phyloP scores from a whole-genome alignment of 306 rosid genomes.

The Heteromeles arbutifolia region DNA sequence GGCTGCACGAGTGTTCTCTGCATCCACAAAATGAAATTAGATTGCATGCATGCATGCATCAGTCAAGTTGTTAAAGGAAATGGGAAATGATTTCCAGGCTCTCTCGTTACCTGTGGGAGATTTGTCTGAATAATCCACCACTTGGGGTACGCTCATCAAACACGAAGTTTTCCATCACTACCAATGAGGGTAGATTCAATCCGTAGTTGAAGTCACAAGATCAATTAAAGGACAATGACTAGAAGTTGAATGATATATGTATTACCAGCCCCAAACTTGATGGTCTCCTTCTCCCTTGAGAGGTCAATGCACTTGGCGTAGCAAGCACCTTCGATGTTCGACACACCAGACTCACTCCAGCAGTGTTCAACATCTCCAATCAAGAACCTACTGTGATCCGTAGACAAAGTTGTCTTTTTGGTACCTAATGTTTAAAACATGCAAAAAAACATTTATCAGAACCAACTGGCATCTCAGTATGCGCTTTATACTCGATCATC shows the following conservation, averaged over 20 bases:
- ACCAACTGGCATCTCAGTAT: not conserved
- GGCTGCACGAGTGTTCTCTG: conserved; percentile 56
- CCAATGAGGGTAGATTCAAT: not conserved
- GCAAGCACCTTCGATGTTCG: conserved; percentile 51
- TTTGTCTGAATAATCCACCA: conserved; percentile 61
- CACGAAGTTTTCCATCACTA: conserved; percentile 82
- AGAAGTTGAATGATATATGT: not conserved
- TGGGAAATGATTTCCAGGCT: too few relatives aligned
- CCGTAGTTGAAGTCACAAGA: too few relatives aligned
- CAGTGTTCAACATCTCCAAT: conserved; percentile 50
- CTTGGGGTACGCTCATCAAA: conserved; percentile 65
- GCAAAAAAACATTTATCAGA: not conserved
- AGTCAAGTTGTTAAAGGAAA: too few relatives aligned
- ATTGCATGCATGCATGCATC: too few relatives aligned
- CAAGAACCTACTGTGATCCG: conserved; percentile 39
- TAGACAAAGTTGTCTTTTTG: conserved; percentile 43
- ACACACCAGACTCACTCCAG: conserved; percentile 40
- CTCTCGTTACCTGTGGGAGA: conserved; percentile 61
- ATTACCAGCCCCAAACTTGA: conserved; percentile 48
- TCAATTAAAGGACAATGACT: too few relatives aligned
- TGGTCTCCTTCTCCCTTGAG: conserved; percentile 41
- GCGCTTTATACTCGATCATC: not conserved
- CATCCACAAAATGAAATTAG: not conserved
- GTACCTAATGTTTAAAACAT: conserved; percentile 14
- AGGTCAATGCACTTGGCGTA: conserved; percentile 50